phyloP scores from a whole-genome alignment of 2,329 filamentous ascomycete species.

The Aspergillus terreus region DNA sequence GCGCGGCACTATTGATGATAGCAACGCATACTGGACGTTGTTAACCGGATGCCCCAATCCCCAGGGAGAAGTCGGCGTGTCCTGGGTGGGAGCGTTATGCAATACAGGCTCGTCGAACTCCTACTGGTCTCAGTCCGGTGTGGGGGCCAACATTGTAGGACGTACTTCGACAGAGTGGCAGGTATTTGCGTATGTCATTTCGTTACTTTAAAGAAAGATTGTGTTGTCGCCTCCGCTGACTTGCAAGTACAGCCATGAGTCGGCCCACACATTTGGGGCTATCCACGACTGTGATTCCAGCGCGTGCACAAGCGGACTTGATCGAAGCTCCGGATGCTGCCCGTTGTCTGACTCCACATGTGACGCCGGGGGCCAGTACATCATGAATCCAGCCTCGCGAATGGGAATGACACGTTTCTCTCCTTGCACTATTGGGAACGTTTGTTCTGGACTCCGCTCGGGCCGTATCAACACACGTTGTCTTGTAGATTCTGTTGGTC shows the following conservation, averaged over 20 bases:
- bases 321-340: constrained; percentile 62
- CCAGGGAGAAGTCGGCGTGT: constrained; percentile 77
- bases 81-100: constrained; percentile 77
- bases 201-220: not conserved
- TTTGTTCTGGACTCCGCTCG: constrained; percentile 74
- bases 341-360: constrained; percentile 65
- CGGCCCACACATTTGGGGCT: constrained; percentile 88
- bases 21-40: constrained; percentile 87
- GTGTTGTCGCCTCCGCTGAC: not conserved
- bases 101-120: not conserved
- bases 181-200: constrained; percentile 64
- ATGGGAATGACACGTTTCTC: constrained; percentile 71
- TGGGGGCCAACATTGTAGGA: constrained; percentile 75
- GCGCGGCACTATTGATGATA: constrained; percentile 63
- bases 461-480: constrained; percentile 68
- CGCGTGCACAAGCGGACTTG: constrained; percentile 37
- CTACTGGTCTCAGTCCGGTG: not conserved
- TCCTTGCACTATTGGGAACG: constrained; percentile 79
- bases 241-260: constrained; percentile 59
- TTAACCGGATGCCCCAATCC: constrained; percentile 71
- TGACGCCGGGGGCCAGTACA: constrained; percentile 67
- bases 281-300: constrained; percentile 56
- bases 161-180: constrained; percentile 83
- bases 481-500: constrained; percentile 48
- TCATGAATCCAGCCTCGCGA: constrained; percentile 54